Evolutionary conservation across 192 early-diverging fungal genomes (phyloP), one percentile per base, ranked within the genome.

Genomic region (Backusella psychrophila): DNA sequence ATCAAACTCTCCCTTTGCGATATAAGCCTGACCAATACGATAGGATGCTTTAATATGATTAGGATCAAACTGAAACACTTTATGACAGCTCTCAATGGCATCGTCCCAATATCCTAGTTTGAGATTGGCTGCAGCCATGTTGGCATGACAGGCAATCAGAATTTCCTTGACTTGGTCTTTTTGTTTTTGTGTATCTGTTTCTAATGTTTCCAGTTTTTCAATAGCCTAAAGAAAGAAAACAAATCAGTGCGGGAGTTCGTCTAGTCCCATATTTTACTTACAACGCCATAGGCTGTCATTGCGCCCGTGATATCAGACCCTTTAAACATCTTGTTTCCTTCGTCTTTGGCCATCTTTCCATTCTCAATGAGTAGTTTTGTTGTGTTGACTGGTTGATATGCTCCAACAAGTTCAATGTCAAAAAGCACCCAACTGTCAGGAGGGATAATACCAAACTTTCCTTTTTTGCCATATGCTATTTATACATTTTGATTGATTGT

Each of bases 1-100:
- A 19, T 84, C 81, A 75, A 79, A 86, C 77, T 84, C 83, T 41
- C 76, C 76, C 66, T 78, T 46, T 39, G 75, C 81, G 36, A 84
- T 31, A 35, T 84, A 82, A 19, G 83, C 85, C 67, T 86, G 85
- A 2, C 81, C 80, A 38, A 86, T 66, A 29, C 85, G 80, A 69
- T 82, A 86, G 4, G 73, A 59, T 0, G 82, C 83, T 75, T 86
- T 86, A 14, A 81, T 73, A 78, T 86, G 79, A 9, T 74, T 39
- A 5, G 81, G 59, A 33, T 86, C 83, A 46, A 70, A 53, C 5
- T 65, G 44, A 56, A 86, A 52, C 2, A 75, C 66, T 15, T 75
- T 46, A 39, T 70, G 11, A 46, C 83, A 86, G 0, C 69, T 67
- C 23, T 84, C 69, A 0, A 68, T 73, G 23, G 83, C 83, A 72